phyloP scores from a whole-genome alignment of 495 filamentous ascomycete genomes.

The Xylaria acuta region DNA sequence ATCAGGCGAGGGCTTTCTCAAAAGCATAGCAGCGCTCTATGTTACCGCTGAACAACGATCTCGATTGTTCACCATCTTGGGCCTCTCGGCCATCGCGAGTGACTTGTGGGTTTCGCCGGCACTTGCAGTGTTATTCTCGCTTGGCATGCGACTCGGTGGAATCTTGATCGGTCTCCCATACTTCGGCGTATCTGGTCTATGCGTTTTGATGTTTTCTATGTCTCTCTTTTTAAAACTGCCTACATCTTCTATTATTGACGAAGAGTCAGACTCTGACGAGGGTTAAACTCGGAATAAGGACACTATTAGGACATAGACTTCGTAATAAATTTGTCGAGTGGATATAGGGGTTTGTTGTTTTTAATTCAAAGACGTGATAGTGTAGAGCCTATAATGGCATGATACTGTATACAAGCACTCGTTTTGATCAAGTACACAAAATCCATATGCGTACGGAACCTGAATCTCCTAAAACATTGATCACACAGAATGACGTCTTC shows the following conservation, averaged over 20 bases:
- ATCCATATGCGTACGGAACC: not conserved
- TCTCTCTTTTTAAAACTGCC: conserved; percentile 32
- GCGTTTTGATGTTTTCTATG: conserved; percentile 35
- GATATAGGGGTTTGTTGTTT: not conserved
- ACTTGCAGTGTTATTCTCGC: conserved; percentile 38
- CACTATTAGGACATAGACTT: not conserved
- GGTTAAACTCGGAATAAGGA: not conserved
- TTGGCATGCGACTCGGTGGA: conserved; percentile 41
- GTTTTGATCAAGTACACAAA: not conserved
- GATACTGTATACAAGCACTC: not conserved
- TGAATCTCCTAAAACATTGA: not conserved
- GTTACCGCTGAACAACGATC: conserved; percentile 36
- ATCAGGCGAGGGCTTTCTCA: conserved; percentile 36
- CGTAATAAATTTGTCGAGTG: not conserved
- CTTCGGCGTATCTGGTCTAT: conserved; percentile 35
- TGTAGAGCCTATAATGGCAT: not conserved
- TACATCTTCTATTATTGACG: conserved; percentile 10
- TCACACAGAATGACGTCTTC: not conserved
- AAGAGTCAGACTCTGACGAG: conserved; percentile 25
- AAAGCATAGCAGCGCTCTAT: conserved; percentile 35
- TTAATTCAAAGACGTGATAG: not conserved
- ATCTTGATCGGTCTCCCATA: conserved; percentile 42
- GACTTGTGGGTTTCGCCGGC: conserved; percentile 37
- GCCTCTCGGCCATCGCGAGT: conserved; percentile 34
- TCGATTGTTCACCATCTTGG: conserved; percentile 37